Base-by-base conservation (phyloP, 75 land plant species). In the Sequoiadendron giganteum region DNA sequence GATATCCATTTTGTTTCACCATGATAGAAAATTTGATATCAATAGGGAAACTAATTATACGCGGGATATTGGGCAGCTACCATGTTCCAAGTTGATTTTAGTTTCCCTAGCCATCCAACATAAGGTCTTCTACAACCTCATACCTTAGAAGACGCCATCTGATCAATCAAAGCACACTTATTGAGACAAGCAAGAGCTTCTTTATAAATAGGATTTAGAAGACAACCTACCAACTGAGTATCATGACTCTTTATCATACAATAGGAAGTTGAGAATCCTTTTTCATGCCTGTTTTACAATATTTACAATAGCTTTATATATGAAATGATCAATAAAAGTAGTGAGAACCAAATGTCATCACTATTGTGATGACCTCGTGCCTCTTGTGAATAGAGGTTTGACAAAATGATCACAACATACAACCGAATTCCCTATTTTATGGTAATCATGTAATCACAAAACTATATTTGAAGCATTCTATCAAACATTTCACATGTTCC, bases 31-130 rank as follows among this genome's bases (percentile, higher is more conserved):
- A 96, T 86, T 87, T 97, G 99, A 84, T 92, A 96, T 88, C 96
- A 98, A 34, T 94, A 55, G 99, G 97, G 0, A 84, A 97, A 97
- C 45, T 97, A 97, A 84, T 97, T 98, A 88, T 97, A 97, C 13
- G 98, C 98, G 6, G 97, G 99, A 88, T 97, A 96, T 86, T 96
- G 99, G 6, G 98, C 99, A 1, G 97, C 96, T 11, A 94, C 95
- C 21, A 97, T 97, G 56, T 96, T 89, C 99, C 98, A 97, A 86
- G 98, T 97, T 93, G 94, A 97, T 39, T 96, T 91, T 39, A 96
- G 77, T 42, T 90, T 87, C 32, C 96, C 98, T 88, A 95, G 88
- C 98, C 98, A 95, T 30, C 98, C 99, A 54, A 97, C 91, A 90
- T 96, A 97, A 43, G 96, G 88, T 97, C 99, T 86, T 97, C 99